A percentile compares a stretch with the other conserved stretches of the same genome.
phyloP scores from a whole-genome alignment of 768 basidiomycete genomes.

The Mycena epipterygia region DNA sequence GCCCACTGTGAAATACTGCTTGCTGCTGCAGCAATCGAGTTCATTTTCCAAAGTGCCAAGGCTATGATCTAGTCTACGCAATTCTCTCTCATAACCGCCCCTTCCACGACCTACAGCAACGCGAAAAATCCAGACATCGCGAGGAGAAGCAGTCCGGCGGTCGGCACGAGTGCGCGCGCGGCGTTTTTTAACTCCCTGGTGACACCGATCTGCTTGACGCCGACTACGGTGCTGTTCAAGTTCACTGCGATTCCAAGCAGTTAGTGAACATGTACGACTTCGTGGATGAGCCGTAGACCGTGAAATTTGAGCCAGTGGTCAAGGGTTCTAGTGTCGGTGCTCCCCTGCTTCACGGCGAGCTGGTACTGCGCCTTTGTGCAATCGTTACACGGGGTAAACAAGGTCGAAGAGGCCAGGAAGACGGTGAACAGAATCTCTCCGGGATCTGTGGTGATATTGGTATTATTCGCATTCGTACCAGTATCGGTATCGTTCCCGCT shows the following conservation, averaged over 20 bases:
- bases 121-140: background rate
- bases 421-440: too few species aligned
- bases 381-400: too few species aligned
- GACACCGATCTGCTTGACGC: background rate
- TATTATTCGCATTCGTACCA: too few species aligned
- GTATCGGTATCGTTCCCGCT: too few species aligned
- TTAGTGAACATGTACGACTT: background rate
- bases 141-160: background rate
- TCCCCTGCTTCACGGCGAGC: too few species aligned
- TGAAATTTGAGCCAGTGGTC: too few species aligned
- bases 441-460: too few species aligned
- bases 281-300: background rate
- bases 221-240: background rate
- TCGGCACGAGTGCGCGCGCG: too few species aligned
- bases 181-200: background rate
- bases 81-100: background rate
- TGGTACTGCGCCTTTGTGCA: too few species aligned
- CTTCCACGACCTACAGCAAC: background rate
- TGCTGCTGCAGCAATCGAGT: background rate
- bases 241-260: background rate
- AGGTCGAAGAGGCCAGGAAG: too few species aligned
- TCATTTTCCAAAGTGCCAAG: background rate
- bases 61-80: background rate
- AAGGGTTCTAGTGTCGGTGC: too few species aligned
- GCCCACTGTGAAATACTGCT: background rate